Conservation (phyloP, 495 filamentous ascomycete genomes). For the Xylaria sp. region DNA sequence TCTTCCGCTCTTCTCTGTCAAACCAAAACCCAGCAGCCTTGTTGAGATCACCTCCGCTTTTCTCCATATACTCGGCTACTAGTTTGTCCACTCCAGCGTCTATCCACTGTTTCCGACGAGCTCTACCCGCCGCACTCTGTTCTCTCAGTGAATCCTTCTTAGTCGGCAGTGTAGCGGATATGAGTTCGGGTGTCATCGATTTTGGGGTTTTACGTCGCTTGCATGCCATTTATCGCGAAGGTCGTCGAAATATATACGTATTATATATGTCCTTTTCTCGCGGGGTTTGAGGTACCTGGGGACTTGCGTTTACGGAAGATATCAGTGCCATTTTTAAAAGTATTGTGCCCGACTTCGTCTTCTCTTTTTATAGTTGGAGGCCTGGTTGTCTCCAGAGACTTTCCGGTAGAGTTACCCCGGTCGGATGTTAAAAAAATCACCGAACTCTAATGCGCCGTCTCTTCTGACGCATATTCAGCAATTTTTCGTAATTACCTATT, state of each 20-base stretch:
- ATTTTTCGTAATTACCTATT: background rate
- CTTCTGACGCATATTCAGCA: background rate
- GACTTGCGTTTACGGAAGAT: background rate
- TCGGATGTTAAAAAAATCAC: background rate
- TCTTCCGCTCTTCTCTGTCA: constrained; percentile 2
- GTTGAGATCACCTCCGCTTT: background rate
- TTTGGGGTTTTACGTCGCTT: background rate
- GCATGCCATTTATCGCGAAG: background rate
- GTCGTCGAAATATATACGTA: background rate
- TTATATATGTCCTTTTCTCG: background rate
- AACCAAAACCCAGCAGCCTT: constrained; percentile 8
- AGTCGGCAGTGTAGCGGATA: background rate
- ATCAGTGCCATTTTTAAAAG: background rate
- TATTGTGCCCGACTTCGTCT: background rate
- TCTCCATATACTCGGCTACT: constrained; percentile 5
- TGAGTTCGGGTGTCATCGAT: background rate
- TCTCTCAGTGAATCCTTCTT: background rate
- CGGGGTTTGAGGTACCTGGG: background rate
- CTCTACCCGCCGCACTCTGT: background rate
- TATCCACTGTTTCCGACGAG: background rate
- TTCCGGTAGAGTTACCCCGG: background rate
- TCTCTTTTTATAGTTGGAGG: background rate
- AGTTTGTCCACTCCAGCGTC: background rate
- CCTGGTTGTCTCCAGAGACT: background rate
- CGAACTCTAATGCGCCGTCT: background rate